These are phyloP conservation scores for Leishmania turanica DNA, from an alignment of 208 protist genomes.

Conservation along the genomic window DNA sequence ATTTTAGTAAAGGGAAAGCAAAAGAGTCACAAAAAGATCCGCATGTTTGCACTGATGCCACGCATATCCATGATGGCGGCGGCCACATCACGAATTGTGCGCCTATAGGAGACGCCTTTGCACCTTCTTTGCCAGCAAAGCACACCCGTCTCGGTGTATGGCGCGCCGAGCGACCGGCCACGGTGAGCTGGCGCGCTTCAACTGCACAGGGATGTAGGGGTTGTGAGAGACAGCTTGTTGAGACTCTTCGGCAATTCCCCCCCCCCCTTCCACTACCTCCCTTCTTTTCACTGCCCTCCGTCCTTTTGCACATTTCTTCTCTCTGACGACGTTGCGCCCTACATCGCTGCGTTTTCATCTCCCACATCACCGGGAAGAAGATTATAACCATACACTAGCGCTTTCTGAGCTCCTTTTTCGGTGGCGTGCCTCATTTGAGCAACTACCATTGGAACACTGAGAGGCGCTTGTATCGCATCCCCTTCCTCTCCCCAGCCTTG, in stretches of 20 bases:
- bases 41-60: not conserved
- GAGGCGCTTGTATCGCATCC: not conserved
- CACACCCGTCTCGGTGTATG: not conserved
- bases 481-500: not conserved
- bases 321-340: not conserved
- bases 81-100: not conserved
- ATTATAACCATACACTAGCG: not conserved
- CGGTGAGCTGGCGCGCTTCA: not conserved
- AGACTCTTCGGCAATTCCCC: not conserved
- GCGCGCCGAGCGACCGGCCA: not conserved
- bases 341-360: not conserved
- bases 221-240: not conserved
- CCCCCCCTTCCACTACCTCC: too few relatives aligned
- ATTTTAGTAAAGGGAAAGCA: not conserved
- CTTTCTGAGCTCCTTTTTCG: not conserved
- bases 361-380: not conserved
- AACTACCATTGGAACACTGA: not conserved
- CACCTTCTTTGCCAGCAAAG: not conserved
- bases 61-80: not conserved
- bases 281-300: not conserved
- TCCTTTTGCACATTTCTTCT: not conserved
- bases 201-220: not conserved
- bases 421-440: constrained; percentile 1
- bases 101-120: not conserved
- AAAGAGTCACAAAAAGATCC: not conserved